A percentile compares a stretch with the other conserved stretches of the same genome.
Evolutionary conservation across 2,329 filamentous ascomycete genomes (phyloP).

Genomic region (Paracorniculantispora psalliotae): DNA sequence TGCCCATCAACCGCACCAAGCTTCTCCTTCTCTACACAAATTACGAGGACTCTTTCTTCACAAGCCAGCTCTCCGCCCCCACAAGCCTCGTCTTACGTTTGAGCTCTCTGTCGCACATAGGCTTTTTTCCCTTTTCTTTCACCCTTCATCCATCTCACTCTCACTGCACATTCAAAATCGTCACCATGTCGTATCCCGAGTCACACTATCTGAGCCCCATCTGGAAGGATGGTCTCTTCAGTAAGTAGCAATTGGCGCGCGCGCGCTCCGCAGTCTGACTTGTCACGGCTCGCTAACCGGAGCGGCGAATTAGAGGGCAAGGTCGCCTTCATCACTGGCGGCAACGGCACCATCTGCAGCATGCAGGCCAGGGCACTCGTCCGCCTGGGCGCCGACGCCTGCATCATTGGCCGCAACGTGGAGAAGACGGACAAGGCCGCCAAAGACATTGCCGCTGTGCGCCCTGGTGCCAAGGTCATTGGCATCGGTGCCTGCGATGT

Average conservation of each 20-base stretch:
- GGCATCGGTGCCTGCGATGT: constrained; percentile 80
- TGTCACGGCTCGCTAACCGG: constrained; percentile 1
- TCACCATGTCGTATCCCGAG: constrained; percentile 61
- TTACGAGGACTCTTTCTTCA: neutral
- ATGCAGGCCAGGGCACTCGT: constrained; percentile 90
- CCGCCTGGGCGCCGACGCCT: constrained; percentile 85
- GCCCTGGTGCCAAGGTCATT: constrained; percentile 76
- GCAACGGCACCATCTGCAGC: constrained; percentile 88
- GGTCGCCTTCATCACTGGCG: constrained; percentile 92
- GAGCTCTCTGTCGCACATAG: neutral
- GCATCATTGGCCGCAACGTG: constrained; percentile 84
- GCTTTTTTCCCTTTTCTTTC: no score
- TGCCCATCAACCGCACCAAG: neutral
- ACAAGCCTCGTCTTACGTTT: neutral
- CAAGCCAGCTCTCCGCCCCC: neutral
- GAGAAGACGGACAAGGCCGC: constrained; percentile 82
- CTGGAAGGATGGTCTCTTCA: constrained; percentile 85
- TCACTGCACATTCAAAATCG: constrained; percentile 17
- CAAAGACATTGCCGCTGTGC: constrained; percentile 72
- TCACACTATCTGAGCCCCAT: constrained; percentile 74
- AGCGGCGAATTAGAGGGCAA: constrained; percentile 61
- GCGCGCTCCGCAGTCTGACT: no score
- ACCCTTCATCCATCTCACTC: neutral
- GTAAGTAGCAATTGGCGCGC: constrained; percentile 51
- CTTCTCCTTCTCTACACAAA: neutral